Base-by-base conservation (phyloP, 495 filamentous ascomycete genomes). In the Rostrohypoxylon terebratum region DNA sequence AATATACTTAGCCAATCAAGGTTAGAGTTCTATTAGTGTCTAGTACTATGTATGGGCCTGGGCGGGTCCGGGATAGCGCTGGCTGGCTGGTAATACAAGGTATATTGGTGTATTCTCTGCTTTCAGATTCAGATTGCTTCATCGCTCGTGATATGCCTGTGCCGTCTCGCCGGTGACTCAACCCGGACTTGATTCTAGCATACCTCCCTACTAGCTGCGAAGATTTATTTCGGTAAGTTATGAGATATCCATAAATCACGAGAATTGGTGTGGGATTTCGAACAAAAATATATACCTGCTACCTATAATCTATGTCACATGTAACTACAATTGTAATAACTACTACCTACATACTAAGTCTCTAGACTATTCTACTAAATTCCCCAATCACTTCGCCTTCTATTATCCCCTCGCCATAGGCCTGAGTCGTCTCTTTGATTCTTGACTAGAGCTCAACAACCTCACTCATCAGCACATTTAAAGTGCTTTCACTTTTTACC, bases 141-240 rank as follows among this genome's bases (percentile, higher is more conserved):
- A 63, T 63, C 47, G 13, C 28, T 28, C 47, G 9, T 44, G 20
- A 50, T 36, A 11, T 44, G 11, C 42, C 31, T 36, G 18, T 44
- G 11, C 42, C 42, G 28, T 45, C n/a, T 61, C 31, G 54, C 67
- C 60, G 67, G 51, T 70, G 59, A 64, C 60, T 70, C 60, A 59
- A 42, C 10, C 38, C 13, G 38, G 38, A 42, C 38, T 42, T 70
- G 59, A 59, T 53, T 70, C 44, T 51, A 64, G 53, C 10, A 38
- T 38, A 3, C 13, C 21, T 28, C 28, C 20, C 21, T 50, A 38
- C 21, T 50, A 38, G 28, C 31, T 58, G 21, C 33, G 33, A 58
- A 23, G 18, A 9, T 1, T 18, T 33, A 18, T 16, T 33, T 5
- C 13, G n/a, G n/a, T n/a, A n/a, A 33, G 33, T 16, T 33, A 31